These are phyloP conservation scores for Hyaloscypha hepaticicola DNA, from an alignment of 495 filamentous ascomycete species.

Conservation along the genomic window DNA sequence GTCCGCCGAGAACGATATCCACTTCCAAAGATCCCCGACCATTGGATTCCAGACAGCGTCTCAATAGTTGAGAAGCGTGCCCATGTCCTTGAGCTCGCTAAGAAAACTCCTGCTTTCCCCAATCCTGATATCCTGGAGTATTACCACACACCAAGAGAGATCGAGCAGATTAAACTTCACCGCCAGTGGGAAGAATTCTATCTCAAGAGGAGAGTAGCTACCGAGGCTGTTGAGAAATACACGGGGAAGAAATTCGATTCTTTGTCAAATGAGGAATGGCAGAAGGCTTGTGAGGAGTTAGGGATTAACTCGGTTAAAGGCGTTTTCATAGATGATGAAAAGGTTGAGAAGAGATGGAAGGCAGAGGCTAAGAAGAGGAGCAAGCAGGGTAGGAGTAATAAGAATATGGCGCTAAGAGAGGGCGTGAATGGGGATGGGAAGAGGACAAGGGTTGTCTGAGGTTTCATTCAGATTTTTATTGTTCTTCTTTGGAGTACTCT, in stretches of 20 bases:
- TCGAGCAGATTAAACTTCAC: not conserved
- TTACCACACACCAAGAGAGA: not conserved
- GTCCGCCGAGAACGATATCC: not conserved
- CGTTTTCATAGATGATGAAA: not conserved
- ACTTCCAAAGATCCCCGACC: slow-evolving; percentile 11
- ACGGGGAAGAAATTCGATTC: not conserved
- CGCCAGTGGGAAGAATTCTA: not conserved
- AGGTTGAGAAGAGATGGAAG: not conserved
- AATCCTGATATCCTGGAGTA: not conserved
- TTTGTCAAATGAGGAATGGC: not conserved
- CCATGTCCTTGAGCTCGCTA: not conserved
- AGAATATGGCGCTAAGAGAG: too few relatives aligned
- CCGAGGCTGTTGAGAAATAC: not conserved
- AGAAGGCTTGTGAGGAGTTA: not conserved
- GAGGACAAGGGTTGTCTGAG: too few relatives aligned
- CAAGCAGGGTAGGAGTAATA: too few relatives aligned
- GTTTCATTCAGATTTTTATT: too few relatives aligned
- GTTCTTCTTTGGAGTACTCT: too few relatives aligned
- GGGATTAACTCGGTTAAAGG: not conserved
- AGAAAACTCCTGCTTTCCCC: not conserved
- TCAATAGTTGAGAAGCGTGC: slow-evolving; percentile 6
- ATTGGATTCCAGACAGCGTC: slow-evolving; percentile 12
- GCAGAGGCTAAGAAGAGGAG: too few relatives aligned
- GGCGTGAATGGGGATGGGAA: too few relatives aligned
- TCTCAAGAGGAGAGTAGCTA: not conserved